Evolutionary conservation across 306 rosid species (phyloP).

Genomic region (Albizia julibrissin): DNA sequence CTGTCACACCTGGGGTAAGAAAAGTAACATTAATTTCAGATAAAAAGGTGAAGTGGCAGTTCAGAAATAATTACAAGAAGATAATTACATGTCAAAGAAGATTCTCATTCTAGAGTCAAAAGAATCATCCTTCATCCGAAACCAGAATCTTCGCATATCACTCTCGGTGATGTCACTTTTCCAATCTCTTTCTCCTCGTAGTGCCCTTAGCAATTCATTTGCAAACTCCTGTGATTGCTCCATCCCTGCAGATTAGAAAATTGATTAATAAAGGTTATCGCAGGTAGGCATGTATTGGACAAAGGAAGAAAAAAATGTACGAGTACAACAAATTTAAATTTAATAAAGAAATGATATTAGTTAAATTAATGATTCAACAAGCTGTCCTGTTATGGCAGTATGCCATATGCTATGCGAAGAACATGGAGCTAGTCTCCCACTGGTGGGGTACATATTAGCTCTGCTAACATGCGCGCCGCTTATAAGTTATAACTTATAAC

Average conservation of each 20-base stretch:
- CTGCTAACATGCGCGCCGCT: constrained; percentile 11
- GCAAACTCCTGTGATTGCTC: constrained; percentile 67
- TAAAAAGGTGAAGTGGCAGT: too few species aligned
- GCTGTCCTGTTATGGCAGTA: constrained; percentile 33
- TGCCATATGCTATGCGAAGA: constrained; percentile 31
- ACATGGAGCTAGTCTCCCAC: constrained; percentile 33
- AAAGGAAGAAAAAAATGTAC: neutral
- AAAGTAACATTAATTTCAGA: constrained; percentile 2
- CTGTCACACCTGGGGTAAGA: constrained; percentile 61
- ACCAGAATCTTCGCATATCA: constrained; percentile 64
- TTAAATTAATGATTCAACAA: constrained; percentile 27
- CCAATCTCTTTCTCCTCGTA: constrained; percentile 57
- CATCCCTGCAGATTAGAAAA: constrained; percentile 58
- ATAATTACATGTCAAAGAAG: constrained; percentile 75
- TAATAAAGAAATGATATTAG: constrained; percentile 14
- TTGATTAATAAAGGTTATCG: constrained; percentile 10
- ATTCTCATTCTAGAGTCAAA: constrained; percentile 58
- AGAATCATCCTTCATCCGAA: constrained; percentile 54
- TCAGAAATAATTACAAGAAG: neutral
- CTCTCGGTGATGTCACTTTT: constrained; percentile 57
- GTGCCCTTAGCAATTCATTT: constrained; percentile 62
- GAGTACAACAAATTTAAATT: neutral
- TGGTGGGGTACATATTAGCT: neutral
- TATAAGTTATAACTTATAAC: neutral
- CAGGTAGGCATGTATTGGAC: constrained; percentile 14